Evolutionary conservation across 169 alveolate genomes (phyloP).

Genomic region (Plasmodium gallinaceum): DNA sequence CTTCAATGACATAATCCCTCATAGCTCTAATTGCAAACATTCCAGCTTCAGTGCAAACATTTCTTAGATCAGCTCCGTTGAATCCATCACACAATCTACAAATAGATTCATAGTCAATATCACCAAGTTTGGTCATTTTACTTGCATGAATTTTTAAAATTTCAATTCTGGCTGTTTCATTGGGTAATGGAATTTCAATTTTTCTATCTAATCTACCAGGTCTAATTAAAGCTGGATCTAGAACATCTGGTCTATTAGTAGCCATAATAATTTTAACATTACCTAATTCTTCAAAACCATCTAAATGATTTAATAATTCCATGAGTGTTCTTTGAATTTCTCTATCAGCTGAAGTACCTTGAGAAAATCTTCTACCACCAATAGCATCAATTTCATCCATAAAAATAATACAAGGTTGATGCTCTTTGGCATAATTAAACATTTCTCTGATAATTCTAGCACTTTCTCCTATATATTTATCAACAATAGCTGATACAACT

Average conservation of each 20-base stretch:
- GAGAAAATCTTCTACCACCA: constrained; percentile 98
- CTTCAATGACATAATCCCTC: constrained; percentile 98
- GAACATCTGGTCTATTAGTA: constrained; percentile 99
- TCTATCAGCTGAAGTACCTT: constrained; percentile 99
- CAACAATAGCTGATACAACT: constrained; percentile 99
- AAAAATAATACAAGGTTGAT: constrained; percentile 99
- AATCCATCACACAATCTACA: constrained; percentile 97
- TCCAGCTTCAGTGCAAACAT: constrained; percentile 99
- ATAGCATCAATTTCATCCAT: constrained; percentile 99
- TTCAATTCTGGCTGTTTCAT: constrained; percentile 96
- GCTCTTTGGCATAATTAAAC: constrained; percentile 99
- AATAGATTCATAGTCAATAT: constrained; percentile 94
- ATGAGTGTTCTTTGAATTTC: constrained; percentile 98
- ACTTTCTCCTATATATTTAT: constrained; percentile 99
- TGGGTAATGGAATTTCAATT: constrained; percentile 99
- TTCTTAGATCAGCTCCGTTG: constrained; percentile 99
- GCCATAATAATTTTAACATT: constrained; percentile 99
- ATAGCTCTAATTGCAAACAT: constrained; percentile 97
- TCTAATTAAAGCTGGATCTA: constrained; percentile 99
- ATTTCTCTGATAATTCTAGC: constrained; percentile 99
- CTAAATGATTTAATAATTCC: constrained; percentile 97
- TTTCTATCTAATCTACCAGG: constrained; percentile 99
- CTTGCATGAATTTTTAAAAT: constrained; percentile 97
- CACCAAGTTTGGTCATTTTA: constrained; percentile 96
- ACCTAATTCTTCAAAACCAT: constrained; percentile 99